Percentiles rank a stretch among this genome's conserved stretches.
phyloP scores from a whole-genome alignment of 1,139 yeast species.

The Saccharomycopsis phalli region DNA sequence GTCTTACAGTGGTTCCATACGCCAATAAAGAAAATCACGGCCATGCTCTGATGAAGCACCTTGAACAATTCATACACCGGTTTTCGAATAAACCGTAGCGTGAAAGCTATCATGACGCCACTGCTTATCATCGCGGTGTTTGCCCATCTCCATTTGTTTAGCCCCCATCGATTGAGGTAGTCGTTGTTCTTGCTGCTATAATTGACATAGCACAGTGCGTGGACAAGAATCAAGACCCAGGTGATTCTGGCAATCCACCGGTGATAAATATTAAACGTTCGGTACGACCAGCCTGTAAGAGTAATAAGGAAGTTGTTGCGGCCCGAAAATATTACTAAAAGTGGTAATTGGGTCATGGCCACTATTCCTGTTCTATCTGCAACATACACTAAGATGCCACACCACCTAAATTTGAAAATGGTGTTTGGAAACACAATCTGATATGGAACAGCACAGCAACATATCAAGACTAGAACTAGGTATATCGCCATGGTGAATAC shows the following conservation, averaged over 20 bases:
- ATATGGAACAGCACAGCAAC: conserved; percentile 26
- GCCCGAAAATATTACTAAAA: conserved; percentile 50
- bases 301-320: conserved; percentile 49
- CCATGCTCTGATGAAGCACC: conserved; percentile 34
- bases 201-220: conserved; percentile 33
- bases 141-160: conserved; percentile 32
- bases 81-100: conserved; percentile 30
- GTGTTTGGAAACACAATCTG: conserved; percentile 24
- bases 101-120: conserved; percentile 26
- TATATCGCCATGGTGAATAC: conserved; percentile 25
- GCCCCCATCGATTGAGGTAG: conserved; percentile 38
- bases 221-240: conserved; percentile 33
- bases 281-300: conserved; percentile 52
- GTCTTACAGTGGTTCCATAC: conserved; percentile 40
- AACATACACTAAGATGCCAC: conserved; percentile 29
- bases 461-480: conserved; percentile 23
- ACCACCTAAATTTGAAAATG: conserved; percentile 25
- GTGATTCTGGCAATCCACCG: conserved; percentile 49
- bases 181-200: conserved; percentile 32
- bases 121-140: conserved; percentile 28
- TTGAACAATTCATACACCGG: conserved; percentile 40
- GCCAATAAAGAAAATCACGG: conserved; percentile 36
- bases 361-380: conserved; percentile 54
- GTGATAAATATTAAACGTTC: conserved; percentile 51
- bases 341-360: conserved; percentile 43